These are phyloP conservation scores for Russula virescens DNA, from an alignment of 768 basidiomycete genomes.

Conservation along the genomic window DNA sequence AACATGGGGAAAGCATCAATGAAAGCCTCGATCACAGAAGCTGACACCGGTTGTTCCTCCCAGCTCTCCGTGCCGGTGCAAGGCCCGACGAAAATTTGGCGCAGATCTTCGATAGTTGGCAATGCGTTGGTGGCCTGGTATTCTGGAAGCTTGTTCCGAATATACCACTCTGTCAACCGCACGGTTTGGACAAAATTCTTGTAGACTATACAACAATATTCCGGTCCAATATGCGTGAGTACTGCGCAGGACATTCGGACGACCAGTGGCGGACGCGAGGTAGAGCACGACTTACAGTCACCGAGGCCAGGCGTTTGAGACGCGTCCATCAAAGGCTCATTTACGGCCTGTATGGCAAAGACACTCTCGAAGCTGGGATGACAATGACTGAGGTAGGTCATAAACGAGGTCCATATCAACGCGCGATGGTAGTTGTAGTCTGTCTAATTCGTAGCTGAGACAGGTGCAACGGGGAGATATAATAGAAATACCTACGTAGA, in stretches of 20 bases:
- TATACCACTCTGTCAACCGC: conserved; percentile 17
- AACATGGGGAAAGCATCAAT: conserved; percentile 12
- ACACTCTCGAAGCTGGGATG: conserved; percentile 61
- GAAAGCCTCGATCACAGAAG: conserved; percentile 9
- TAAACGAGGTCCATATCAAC: conserved; percentile 74
- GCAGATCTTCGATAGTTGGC: not conserved
- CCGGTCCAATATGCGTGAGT: not conserved
- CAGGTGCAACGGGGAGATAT: not conserved
- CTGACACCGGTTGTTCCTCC: not conserved
- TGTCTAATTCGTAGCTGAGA: conserved; percentile 40
- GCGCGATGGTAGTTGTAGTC: conserved; percentile 70
- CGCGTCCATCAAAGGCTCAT: conserved; percentile 75
- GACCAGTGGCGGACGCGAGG: not conserved
- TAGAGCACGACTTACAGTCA: conserved; percentile 42
- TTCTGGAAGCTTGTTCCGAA: conserved; percentile 11
- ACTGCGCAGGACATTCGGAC: not conserved
- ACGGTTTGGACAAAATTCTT: not conserved
- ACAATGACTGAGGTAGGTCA: conserved; percentile 65
- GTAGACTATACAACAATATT: not conserved
- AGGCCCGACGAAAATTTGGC: not conserved
- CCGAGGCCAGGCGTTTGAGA: conserved; percentile 61
- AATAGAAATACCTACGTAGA: conserved; percentile 50
- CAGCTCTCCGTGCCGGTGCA: not conserved
- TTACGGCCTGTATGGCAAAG: conserved; percentile 68
- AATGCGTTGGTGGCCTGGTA: not conserved